Evolutionary conservation across 2,329 filamentous ascomycete species (phyloP).

Genomic region (Fusarium sp.): DNA sequence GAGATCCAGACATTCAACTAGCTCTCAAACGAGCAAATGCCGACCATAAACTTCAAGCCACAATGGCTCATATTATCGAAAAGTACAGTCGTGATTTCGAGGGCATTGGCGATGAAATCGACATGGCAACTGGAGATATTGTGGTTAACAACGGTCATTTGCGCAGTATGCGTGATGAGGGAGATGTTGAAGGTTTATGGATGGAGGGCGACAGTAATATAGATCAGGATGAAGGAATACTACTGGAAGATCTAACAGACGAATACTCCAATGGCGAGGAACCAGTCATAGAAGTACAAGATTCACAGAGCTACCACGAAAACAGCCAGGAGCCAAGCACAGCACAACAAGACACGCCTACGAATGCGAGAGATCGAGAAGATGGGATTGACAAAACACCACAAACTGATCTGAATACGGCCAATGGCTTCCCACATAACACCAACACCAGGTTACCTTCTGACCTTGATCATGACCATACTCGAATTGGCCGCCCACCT

Average conservation of each 20-base stretch:
- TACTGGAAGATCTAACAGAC: slow-evolving; percentile 52
- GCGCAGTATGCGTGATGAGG: slow-evolving; percentile 69
- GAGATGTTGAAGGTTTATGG: slow-evolving; percentile 56
- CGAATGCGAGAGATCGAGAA: neutral
- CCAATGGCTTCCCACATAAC: neutral
- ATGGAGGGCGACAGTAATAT: slow-evolving; percentile 50
- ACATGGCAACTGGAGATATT: slow-evolving; percentile 83
- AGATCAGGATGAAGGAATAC: slow-evolving; percentile 54
- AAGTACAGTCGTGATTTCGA: slow-evolving; percentile 90
- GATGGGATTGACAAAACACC: neutral
- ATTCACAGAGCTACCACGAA: slow-evolving; percentile 18
- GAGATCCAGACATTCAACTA: slow-evolving; percentile 59
- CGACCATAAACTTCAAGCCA: slow-evolving; percentile 80
- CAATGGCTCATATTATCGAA: slow-evolving; percentile 88
- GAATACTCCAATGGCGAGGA: slow-evolving; percentile 39
- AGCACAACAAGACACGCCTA: neutral
- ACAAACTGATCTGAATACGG: neutral
- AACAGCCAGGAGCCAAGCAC: neutral
- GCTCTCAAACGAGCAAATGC: slow-evolving; percentile 74
- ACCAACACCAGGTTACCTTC: neutral
- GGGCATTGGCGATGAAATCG: slow-evolving; percentile 88
- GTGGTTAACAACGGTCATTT: slow-evolving; percentile 94
- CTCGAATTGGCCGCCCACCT: slow-evolving; percentile 1
- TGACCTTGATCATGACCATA: neutral
- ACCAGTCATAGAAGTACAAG: slow-evolving; percentile 22